Evolutionary conservation across 352 stramenopile genomes (phyloP).

Genomic region (Pythium apleroticum): DNA sequence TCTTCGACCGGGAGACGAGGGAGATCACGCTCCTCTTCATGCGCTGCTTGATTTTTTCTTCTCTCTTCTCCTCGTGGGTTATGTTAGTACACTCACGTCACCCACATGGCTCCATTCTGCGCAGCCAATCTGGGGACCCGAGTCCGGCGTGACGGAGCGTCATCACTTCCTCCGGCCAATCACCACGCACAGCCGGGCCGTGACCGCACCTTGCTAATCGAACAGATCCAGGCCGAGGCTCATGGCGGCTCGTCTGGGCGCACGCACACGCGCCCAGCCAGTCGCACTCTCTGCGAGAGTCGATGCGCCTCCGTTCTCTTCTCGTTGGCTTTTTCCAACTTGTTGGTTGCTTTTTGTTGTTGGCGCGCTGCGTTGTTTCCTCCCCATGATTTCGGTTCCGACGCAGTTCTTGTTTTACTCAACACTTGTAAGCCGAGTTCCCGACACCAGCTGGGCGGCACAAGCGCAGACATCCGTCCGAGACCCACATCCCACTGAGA

Average conservation of each 20-base stretch:
- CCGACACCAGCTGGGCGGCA: not conserved
- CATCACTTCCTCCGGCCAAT: conserved; percentile 23
- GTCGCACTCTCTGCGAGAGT: not conserved
- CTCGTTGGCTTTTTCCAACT: not conserved
- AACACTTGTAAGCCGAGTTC: conserved; percentile 12
- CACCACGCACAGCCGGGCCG: conserved; percentile 11
- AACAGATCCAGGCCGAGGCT: conserved; percentile 13
- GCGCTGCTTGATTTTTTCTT: not conserved
- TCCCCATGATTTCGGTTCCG: not conserved
- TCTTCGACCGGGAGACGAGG: no score
- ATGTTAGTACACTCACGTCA: not conserved
- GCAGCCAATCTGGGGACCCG: conserved; percentile 11
- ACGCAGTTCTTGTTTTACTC: conserved; percentile 35
- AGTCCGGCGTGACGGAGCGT: conserved; percentile 24
- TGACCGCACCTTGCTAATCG: conserved; percentile 27
- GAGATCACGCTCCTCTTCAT: not conserved
- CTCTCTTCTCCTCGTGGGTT: not conserved
- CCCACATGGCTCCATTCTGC: conserved; percentile 1
- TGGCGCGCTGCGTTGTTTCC: not conserved
- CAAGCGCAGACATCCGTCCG: not conserved
- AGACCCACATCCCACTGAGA: not conserved
- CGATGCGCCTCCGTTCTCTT: no score
- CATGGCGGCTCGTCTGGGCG: not conserved
- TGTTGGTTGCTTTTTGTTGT: not conserved
- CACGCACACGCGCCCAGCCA: not conserved